Base-by-base conservation (phyloP, 352 stramenopile genomes). In the Globisporangium lucens region DNA sequence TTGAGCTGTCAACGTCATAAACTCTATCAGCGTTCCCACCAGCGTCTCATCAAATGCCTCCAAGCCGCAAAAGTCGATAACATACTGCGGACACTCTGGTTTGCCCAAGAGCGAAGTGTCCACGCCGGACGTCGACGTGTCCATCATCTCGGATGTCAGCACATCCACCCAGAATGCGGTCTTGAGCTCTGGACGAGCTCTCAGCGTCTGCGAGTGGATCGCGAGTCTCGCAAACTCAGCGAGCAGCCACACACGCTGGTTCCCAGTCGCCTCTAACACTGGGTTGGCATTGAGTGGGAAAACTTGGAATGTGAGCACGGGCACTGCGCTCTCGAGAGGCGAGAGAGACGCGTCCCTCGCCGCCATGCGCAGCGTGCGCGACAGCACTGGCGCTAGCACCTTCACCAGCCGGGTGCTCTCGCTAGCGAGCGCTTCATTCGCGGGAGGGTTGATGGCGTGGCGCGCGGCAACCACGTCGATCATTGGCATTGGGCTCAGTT, bases 1-100 rank as follows among this genome's bases (percentile, higher is more conserved):
- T 35, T 56, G n/a, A 5, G n/a, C 24, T 24, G 24, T 24, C 15
- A 20, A 24, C 27, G 58, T 43, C 41, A 55, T 55, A 41, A 64
- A 64, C 41, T 22, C 24, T 8, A 30, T 3, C 38, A 64, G 8
- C 38, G 20, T 24, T 6, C 9, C 17, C 27, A 27, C 24, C 13
- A 38, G 27, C 6, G 15, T n/a, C 53, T 33, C 58, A 24, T 56
- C 58, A 29, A 53, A 64, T 15, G 22, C 24, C 24, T 55, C 22
- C 38, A 51, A 38, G 24, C 47, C 36, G 15, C 38, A 56, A 51
- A 55, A 64, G 58, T 64, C 58, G 36, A 64, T 43, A 24, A 64
- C 15, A 43, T 27, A 64, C 24, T 24, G 38, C 41, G 58, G 58
- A 55, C 58, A 29, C 12, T 20, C 17, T 2, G 58, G 6, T 13